phyloP scores from a whole-genome alignment of 1,284 basidiomycete species.

The Pseudozyma hubeiensis region DNA sequence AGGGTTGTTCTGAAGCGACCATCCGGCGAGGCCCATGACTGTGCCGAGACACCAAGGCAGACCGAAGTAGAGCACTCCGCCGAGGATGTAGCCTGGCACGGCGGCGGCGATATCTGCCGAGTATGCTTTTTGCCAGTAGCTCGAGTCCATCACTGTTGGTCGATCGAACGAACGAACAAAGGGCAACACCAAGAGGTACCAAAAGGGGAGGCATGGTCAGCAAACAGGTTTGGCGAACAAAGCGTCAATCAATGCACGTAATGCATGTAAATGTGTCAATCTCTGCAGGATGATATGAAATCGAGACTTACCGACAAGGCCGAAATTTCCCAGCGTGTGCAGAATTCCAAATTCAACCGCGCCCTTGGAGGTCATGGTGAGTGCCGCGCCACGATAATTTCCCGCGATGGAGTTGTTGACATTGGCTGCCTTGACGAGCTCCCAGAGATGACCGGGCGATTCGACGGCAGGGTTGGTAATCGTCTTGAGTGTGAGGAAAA shows the following conservation, averaged over 20 bases:
- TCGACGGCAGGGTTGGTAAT: slow-evolving; percentile 43
- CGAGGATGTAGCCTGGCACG: slow-evolving; percentile 60
- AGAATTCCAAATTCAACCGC: slow-evolving; percentile 71
- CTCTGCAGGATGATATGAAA: background rate
- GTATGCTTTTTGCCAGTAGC: slow-evolving; percentile 65
- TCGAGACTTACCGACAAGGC: slow-evolving; percentile 43
- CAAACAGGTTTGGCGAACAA: too few species aligned
- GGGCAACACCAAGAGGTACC: too few species aligned
- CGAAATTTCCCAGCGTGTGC: slow-evolving; percentile 63
- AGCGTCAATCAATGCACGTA: too few species aligned
- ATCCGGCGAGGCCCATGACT: slow-evolving; percentile 52
- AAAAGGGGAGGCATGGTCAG: too few species aligned
- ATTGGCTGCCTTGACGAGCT: slow-evolving; percentile 42
- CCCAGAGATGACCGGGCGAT: slow-evolving; percentile 50
- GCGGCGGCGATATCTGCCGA: slow-evolving; percentile 56
- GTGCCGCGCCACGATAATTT: slow-evolving; percentile 76
- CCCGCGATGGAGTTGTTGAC: slow-evolving; percentile 70
- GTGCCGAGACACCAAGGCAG: slow-evolving; percentile 62
- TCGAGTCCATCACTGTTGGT: slow-evolving; percentile 45
- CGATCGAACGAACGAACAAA: background rate
- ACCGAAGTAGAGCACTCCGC: slow-evolving; percentile 64
- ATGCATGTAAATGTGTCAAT: background rate
- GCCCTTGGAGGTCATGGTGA: slow-evolving; percentile 83
- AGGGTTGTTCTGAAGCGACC: slow-evolving; percentile 49
- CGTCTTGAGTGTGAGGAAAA: slow-evolving; percentile 59